Conservation (phyloP, 129 eudicot species). For the Oenanthe sinensis region DNA sequence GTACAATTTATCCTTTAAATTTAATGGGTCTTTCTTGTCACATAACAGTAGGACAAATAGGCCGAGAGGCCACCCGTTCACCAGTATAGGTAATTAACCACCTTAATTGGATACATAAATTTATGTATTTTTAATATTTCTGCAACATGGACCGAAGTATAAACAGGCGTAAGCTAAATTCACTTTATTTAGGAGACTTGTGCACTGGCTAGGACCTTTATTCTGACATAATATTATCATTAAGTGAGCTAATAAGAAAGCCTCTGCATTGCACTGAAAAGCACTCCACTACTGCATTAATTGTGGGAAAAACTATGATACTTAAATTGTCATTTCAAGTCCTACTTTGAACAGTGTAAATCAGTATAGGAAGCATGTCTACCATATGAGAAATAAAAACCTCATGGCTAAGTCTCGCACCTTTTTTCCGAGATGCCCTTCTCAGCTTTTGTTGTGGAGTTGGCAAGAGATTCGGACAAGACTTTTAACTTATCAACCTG, state of each 20-base stretch:
- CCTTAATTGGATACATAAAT: neutral
- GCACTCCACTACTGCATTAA: neutral
- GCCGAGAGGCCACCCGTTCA: neutral
- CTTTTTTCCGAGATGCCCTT: slow-evolving; percentile 87
- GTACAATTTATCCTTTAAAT: no score
- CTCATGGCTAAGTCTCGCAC: slow-evolving; percentile 21
- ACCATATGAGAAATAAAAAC: neutral
- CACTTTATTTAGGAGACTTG: neutral
- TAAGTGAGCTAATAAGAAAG: neutral
- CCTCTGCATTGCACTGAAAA: neutral
- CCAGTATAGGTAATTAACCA: neutral
- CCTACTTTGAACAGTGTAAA: neutral
- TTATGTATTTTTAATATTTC: neutral
- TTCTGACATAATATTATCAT: neutral
- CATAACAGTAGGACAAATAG: neutral
- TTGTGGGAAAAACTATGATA: neutral
- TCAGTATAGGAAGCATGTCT: neutral
- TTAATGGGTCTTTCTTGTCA: no score
- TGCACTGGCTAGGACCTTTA: neutral
- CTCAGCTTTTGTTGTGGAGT: slow-evolving; percentile 71
- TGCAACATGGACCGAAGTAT: neutral
- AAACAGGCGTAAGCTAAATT: neutral
- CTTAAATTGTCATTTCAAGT: neutral
- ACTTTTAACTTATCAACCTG: slow-evolving; percentile 97
- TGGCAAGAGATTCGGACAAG: slow-evolving; percentile 77